These are phyloP conservation scores for Leishmania tropica DNA, from an alignment of 208 protist genomes.

Conservation along the genomic window DNA sequence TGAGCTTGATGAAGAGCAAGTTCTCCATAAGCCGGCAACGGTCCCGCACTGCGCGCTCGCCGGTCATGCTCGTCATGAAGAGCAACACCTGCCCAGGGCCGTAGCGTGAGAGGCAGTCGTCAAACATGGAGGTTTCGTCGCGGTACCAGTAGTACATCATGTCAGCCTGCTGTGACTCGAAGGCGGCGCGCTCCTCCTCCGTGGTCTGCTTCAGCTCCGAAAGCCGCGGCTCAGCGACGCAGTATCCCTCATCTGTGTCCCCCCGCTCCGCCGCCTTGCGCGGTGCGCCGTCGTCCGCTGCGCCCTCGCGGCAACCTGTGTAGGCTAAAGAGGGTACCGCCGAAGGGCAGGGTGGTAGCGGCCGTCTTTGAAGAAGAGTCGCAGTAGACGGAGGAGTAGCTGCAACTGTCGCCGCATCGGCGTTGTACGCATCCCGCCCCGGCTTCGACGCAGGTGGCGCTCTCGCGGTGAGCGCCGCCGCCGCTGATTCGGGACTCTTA, in stretches of 20 bases:
- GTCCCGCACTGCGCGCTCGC: conserved; percentile 53
- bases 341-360: not conserved
- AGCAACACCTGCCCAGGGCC: conserved; percentile 51
- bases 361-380: not conserved
- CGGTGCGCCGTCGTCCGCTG: not conserved
- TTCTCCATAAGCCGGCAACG: conserved; percentile 57
- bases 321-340: not conserved
- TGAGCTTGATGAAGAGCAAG: conserved; percentile 66
- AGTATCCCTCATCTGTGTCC: not conserved
- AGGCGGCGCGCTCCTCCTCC: conserved; percentile 16
- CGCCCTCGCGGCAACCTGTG: not conserved
- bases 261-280: not conserved
- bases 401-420: not conserved
- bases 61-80: conserved; percentile 77
- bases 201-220: conserved; percentile 20
- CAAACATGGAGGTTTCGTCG: conserved; percentile 43
- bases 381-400: not conserved
- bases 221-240: conserved; percentile 9
- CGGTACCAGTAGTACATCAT: conserved; percentile 54
- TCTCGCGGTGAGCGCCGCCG: not conserved
- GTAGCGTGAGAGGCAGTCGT: conserved; percentile 31
- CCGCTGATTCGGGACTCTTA: not conserved
- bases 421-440: not conserved
- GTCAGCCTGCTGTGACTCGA: conserved; percentile 19
- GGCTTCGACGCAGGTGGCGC: not conserved